Percentiles rank a stretch among this genome's conserved stretches.
Conservation (phyloP, 1,284 basidiomycete genomes). For the Leccinum pachyderme region DNA sequence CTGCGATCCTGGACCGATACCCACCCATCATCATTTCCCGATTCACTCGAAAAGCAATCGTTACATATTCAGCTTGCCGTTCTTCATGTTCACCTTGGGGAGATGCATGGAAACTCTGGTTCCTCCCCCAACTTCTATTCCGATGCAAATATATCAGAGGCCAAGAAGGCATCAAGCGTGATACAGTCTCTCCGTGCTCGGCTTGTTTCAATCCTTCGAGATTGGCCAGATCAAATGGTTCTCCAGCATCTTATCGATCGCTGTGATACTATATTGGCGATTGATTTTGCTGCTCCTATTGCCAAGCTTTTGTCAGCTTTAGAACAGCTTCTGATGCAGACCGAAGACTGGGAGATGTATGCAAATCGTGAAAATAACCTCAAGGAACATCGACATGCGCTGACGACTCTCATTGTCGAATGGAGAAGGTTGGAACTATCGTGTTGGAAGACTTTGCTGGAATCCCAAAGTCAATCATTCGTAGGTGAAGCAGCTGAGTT, state of each 20-base stretch:
- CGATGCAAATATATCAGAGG: slow-evolving; percentile 71
- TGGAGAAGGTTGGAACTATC: slow-evolving; percentile 91
- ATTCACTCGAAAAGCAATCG: slow-evolving; percentile 26
- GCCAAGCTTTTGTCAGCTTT: slow-evolving; percentile 83
- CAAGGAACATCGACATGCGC: slow-evolving; percentile 59
- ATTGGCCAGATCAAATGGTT: slow-evolving; percentile 99
- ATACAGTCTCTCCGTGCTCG: slow-evolving; percentile 53
- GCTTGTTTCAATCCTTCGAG: slow-evolving; percentile 59
- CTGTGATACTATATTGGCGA: slow-evolving; percentile 66
- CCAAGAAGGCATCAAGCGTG: slow-evolving; percentile 56
- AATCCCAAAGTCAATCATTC: slow-evolving; percentile 67
- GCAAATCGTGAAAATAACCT: slow-evolving; percentile 87
- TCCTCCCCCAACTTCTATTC: slow-evolving; percentile 70
- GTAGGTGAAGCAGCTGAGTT: slow-evolving; percentile 69
- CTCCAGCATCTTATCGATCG: slow-evolving; percentile 81
- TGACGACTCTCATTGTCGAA: slow-evolving; percentile 78
- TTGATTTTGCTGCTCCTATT: slow-evolving; percentile 73
- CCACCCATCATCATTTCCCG: slow-evolving; percentile 16
- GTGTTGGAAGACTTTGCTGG: slow-evolving; percentile 84
- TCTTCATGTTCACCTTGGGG: slow-evolving; percentile 26
- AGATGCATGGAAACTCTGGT: slow-evolving; percentile 11
- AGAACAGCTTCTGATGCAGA: slow-evolving; percentile 85
- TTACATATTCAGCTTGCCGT: slow-evolving; percentile 30
- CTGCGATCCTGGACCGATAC: slow-evolving; percentile 23
- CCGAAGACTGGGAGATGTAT: slow-evolving; percentile 97